These are phyloP conservation scores for Meyerozyma elateridarum DNA, from an alignment of 1,139 yeast genomes.

Conservation along the genomic window DNA sequence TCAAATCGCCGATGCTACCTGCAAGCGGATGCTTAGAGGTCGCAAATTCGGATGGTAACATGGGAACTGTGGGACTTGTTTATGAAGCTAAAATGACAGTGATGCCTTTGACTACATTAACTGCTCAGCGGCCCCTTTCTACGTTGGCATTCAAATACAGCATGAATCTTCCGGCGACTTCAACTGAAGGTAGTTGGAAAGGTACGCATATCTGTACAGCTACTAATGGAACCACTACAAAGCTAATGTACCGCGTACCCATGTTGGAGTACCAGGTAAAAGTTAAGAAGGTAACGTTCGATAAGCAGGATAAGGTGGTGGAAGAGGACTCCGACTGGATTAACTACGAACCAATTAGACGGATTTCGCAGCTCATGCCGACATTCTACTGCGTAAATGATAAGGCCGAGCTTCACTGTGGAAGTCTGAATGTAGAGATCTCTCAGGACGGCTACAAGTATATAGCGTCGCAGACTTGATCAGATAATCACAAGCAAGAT, in stretches of 20 bases:
- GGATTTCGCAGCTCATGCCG: background rate
- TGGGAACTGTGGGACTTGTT: background rate
- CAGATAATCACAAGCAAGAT: too few species aligned
- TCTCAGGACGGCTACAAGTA: too few species aligned
- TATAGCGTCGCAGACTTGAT: too few species aligned
- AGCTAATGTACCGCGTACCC: conserved; percentile 2
- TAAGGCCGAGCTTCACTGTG: too few species aligned
- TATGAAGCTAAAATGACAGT: background rate
- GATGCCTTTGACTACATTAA: background rate
- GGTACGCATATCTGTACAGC: background rate
- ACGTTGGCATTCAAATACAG: background rate
- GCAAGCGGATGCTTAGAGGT: background rate
- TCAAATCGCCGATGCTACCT: background rate
- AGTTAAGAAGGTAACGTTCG: background rate
- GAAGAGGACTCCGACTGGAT: background rate
- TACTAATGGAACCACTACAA: conserved; percentile 1
- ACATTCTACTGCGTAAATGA: conserved; percentile 1
- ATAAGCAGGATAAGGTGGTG: background rate
- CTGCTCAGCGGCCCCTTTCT: background rate
- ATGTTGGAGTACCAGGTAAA: background rate
- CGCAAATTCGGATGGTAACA: background rate
- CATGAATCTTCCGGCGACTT: background rate
- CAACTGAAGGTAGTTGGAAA: conserved; percentile 1
- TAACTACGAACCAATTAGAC: background rate
- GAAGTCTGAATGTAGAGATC: too few species aligned